Conservation (phyloP, 305 asterid genomes). For the Caryopteris hybrid region DNA sequence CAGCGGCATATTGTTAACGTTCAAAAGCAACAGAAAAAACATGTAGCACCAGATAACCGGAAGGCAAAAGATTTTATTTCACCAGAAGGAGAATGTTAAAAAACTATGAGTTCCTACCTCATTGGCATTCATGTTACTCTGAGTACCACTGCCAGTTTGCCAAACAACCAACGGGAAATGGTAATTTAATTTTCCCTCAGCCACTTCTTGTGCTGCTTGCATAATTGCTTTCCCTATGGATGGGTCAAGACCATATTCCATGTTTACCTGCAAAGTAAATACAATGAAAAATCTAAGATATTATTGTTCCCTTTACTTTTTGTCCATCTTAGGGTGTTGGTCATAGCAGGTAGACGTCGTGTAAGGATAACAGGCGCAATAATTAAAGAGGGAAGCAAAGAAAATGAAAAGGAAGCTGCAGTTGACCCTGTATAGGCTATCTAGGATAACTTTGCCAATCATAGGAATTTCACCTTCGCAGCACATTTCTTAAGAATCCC, state of each 20-base stretch:
- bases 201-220: slow-evolving; percentile 99
- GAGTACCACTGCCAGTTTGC: slow-evolving; percentile 99
- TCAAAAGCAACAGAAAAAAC: neutral
- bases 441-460: neutral
- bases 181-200: slow-evolving; percentile 84
- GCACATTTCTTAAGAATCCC: slow-evolving; percentile 95
- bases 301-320: neutral
- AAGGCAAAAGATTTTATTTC: neutral
- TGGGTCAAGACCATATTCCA: slow-evolving; percentile 94
- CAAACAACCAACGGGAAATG: slow-evolving; percentile 98
- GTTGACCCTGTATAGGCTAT: neutral
- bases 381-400: neutral
- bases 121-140: slow-evolving; percentile 98
- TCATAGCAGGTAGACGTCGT: slow-evolving; percentile 1
- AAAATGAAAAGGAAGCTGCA: neutral
- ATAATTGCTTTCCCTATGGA: slow-evolving; percentile 86
- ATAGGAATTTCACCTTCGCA: slow-evolving; percentile 62
- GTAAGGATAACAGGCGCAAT: neutral
- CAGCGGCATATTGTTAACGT: neutral
- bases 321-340: neutral
- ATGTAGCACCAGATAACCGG: neutral
- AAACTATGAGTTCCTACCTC: slow-evolving; percentile 50
- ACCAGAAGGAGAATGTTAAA: slow-evolving; percentile 7
- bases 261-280: slow-evolving; percentile 57
- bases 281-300: neutral